phyloP scores from a whole-genome alignment of 164 flowering plant species.

The Houttuynia cordata region DNA sequence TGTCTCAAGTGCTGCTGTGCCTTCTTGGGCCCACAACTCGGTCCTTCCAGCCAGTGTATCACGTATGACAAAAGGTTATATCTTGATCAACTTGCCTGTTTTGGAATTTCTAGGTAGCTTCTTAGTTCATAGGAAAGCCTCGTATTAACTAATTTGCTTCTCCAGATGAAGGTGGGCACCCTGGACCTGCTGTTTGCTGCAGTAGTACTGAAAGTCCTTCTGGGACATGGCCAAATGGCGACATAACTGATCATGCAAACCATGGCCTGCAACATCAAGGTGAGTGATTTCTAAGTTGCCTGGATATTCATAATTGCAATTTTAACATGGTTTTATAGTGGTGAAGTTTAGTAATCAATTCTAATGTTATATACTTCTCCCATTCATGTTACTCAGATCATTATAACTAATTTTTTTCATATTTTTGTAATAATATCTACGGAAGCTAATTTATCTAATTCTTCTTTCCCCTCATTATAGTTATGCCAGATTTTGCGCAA shows the following conservation, averaged over 20 bases:
- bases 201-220: constrained; percentile 60
- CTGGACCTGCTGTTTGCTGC: constrained; percentile 33
- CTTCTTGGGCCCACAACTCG: constrained; percentile 48
- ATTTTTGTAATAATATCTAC: background rate
- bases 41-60: constrained; percentile 23
- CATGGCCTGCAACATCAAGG: constrained; percentile 41
- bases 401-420: too few species aligned
- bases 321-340: background rate
- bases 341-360: too few species aligned
- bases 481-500: constrained; percentile 67
- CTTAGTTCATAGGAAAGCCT: background rate
- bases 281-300: constrained; percentile 4
- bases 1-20: constrained; percentile 24
- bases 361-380: too few species aligned
- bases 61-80: constrained; percentile 34
- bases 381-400: too few species aligned
- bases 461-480: constrained; percentile 32
- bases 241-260: constrained; percentile 31
- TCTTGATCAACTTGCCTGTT: background rate
- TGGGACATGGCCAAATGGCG: constrained; percentile 24
- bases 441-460: background rate
- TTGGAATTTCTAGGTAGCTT: background rate
- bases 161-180: constrained; percentile 26
- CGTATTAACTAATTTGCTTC: background rate
- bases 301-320: background rate